Evolutionary conservation across 164 flowering plant genomes (phyloP), one percentile per base, ranked within the genome.

Genomic region (Stephania yunnanensis): DNA sequence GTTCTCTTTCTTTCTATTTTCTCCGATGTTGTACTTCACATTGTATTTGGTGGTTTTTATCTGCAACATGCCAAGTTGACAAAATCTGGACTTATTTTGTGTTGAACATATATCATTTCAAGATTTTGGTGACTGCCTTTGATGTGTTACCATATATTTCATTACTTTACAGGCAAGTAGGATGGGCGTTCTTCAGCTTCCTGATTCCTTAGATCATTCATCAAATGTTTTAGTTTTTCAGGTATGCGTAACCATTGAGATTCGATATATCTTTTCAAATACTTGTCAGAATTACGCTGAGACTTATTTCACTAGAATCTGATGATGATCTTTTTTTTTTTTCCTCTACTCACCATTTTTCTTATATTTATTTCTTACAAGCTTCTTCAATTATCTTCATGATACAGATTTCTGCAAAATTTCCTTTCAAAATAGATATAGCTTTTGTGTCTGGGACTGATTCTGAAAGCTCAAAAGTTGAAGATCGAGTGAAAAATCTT

Each of bases 181-280:
- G 73, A 75, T 78, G 75, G 84, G 88, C 11, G 85, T 81, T 67
- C 82, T 96, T 74, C 91, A 92, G 83, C 91, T 96, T 55, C 83
- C 95, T 75, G 92, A 96, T 81, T 76, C 85, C 50, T 81, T 87
- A 63, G 95, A 87, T 72, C 75, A 81, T 78, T 85, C 88, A 75
- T 77, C 98, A 46, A 96, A 91, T 72, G 72, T 90, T 80, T 73
- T 88, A 79, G 94, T 92, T 77, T 94, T 92, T 79, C 99, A 96
- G 97, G 99, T 94, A 81, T 68, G 20, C n/a, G n/a, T 50, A 68
- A 72, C 29, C 64, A 58, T 15, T 19, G 8, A 61, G 64, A 50
- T 61, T 22, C 9, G n/a, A 25, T 19, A 6, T 7, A 1, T 19
- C 66, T 19, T 61, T 61, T 61, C 66, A 19, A 61, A n/a, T n/a